Base-by-base conservation (phyloP, 805 yeast species). In the Yamadazyma endophytica region DNA sequence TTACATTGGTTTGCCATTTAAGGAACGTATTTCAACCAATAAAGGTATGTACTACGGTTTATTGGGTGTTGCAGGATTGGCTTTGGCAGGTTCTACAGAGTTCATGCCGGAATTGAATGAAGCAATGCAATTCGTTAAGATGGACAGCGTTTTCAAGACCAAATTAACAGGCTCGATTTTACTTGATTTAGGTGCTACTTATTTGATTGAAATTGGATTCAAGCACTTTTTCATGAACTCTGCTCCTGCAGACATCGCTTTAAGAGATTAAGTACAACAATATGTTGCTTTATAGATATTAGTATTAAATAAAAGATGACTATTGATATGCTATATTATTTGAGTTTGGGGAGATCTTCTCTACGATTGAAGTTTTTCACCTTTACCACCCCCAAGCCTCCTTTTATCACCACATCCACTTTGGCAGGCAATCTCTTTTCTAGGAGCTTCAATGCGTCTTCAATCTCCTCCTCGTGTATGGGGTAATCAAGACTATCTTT, bases 31-130 rank as follows among this genome's bases (percentile, higher is more conserved):
- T 48, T 70, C 68, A 32, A 95, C 83, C 58, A 92, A 92, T 64
- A 84, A 81, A 61, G 97, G 97, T 44, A 92, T 92, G 97, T 90
- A 82, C 64, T 90, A 86, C 47, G 98, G 98, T 15, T 71, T 92
- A 35, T 54, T 90, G 21, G 96, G 96, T 44, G 97, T 90, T 44
- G 82, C 95, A 15, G 86, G 75, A 24, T 71, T 92, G 49, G 95
- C 97, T 2, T 59, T 92, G 35, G 73, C 90, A 8, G 96, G 97
- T 11, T 80, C 97, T 4, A 88, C 97, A 15, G 98, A 92, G 60
- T 82, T 90, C 51, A 56, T 89, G 50, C 97, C 97, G 20, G 98
- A 92, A 65, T 61, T 92, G 52, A 92, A 92, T 56, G 90, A 85
- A 55, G 86, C 86, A 11, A 79, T 92, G 80, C 78, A 82, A 55